Evolutionary conservation across 164 flowering plant species (phyloP).

Genomic region (Aristolochia californica): DNA sequence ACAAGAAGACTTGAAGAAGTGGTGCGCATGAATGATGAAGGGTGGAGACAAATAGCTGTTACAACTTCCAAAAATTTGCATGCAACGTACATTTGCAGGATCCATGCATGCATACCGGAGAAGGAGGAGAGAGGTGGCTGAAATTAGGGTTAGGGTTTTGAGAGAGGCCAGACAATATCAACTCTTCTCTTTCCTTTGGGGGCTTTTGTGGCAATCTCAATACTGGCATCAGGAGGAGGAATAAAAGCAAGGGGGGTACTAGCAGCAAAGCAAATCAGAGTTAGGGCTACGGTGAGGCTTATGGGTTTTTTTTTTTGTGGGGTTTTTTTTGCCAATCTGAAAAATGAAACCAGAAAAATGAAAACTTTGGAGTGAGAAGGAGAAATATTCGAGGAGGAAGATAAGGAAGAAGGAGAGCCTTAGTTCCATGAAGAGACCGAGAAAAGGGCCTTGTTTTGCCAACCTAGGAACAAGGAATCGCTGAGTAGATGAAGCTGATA

Average conservation of each 20-base stretch:
- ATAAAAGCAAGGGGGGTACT: background rate
- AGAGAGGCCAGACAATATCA: too few relatives aligned
- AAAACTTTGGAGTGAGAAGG: background rate
- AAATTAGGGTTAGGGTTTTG: conserved; percentile 15
- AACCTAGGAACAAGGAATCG: conserved; percentile 57
- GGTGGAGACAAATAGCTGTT: conserved; percentile 2
- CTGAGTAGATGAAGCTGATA: conserved; percentile 53
- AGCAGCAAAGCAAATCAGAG: background rate
- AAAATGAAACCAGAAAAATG: background rate
- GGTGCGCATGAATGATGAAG: conserved; percentile 6
- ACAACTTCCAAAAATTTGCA: conserved; percentile 5
- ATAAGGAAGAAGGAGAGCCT: too few relatives aligned
- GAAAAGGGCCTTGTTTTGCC: conserved; percentile 78
- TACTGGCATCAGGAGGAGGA: background rate
- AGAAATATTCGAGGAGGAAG: background rate
- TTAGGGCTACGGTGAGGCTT: too few relatives aligned
- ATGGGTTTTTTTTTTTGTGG: too few relatives aligned
- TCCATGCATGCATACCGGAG: conserved; percentile 7
- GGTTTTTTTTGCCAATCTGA: too few relatives aligned
- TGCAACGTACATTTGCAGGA: conserved; percentile 7
- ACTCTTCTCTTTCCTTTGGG: too few relatives aligned
- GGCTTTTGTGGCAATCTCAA: too few relatives aligned
- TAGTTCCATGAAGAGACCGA: conserved; percentile 90
- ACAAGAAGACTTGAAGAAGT: conserved; percentile 12
- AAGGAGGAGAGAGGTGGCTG: background rate